Percentiles rank a stretch among this genome's conserved stretches.
phyloP scores from a whole-genome alignment of 2,329 filamentous ascomycete genomes.

The Paracoccidioides brasiliensis region DNA sequence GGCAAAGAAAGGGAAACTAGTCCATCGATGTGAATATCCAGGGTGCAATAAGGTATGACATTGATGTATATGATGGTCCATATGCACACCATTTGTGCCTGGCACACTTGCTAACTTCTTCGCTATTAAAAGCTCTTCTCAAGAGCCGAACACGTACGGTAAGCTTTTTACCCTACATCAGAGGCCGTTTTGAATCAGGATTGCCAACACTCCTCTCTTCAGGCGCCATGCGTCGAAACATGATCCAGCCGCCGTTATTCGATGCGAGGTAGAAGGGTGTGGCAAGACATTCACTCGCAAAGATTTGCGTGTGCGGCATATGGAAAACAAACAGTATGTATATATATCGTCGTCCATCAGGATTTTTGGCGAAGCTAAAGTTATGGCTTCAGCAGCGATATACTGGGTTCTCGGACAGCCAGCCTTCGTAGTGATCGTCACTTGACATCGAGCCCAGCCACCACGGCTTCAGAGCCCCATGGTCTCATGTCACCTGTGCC shows the following conservation, averaged over 20 bases:
- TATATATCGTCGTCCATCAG: not conserved
- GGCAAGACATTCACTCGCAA: conserved; percentile 36
- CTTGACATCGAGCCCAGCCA: not conserved
- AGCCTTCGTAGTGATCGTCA: not conserved
- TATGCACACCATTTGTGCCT: not conserved
- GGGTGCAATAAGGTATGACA: conserved; percentile 35
- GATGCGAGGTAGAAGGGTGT: conserved; percentile 32
- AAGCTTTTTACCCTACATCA: conserved; percentile 3
- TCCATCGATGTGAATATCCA: conserved; percentile 36
- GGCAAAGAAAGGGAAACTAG: conserved; percentile 35
- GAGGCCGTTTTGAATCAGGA: not conserved
- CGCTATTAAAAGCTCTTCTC: conserved; percentile 35
- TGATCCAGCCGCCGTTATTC: conserved; percentile 34
- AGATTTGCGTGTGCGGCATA: conserved; percentile 36
- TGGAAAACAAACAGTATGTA: conserved; percentile 37
- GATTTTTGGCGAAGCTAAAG: not conserved
- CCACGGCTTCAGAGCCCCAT: not conserved
- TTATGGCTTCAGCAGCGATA: not conserved
- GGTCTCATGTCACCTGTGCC: not conserved
- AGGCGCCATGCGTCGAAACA: conserved; percentile 40
- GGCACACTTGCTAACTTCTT: conserved; percentile 7
- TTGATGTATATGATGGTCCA: conserved; percentile 13
- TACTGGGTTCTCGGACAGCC: not conserved
- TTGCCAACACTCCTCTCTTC: conserved; percentile 1
- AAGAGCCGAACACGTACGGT: conserved; percentile 37